Evolutionary conservation across 305 asterid genomes (phyloP), one percentile per base, ranked within the genome.

Genomic region (Rubia balearica): DNA sequence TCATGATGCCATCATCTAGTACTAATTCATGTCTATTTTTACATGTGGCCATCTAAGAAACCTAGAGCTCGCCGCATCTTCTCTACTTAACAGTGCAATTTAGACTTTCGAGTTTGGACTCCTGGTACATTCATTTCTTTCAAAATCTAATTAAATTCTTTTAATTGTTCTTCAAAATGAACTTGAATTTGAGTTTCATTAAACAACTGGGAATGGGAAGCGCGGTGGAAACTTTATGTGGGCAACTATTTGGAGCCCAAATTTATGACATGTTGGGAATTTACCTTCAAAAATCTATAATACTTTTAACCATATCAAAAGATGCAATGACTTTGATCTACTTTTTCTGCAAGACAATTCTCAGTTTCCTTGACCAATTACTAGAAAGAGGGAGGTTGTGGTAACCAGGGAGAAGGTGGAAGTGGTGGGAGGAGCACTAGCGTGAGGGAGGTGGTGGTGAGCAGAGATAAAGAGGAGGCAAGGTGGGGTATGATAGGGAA

Each of bases 141-240:
- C 61, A 8, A 56, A 56, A 19, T 13, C 21, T 2, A 19, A 49
- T 16, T 16, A 7, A 49, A 49, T 14, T 49, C 56, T 19, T 0
- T 16, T 3, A 5, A 49, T 49, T 49, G 0, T 4, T 17, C 6
- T 16, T 7, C n/a, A 13, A 49, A 49, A 36, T 17, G 3, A 38
- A n/a, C 41, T 30, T 63, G 57, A 46, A 11, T 66, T 22, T 7
- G 16, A 3, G 19, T 36, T 41, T 48, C 27, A 12, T 30, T 46
- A 7, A 8, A n/a, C 78, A 75, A 75, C 67, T 75, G 0, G 79
- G 79, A 0, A 75, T 75, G 79, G 78, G 72, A 75, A 75, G 75
- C 61, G 79, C 79, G 5, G 72, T 71, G 1, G 75, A 75, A 21
- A 75, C 79, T 0, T 51, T 75, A 1, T 75, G 79, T 11, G 79